phyloP scores from a whole-genome alignment of 192 early-diverging fungal species.

The Nowakowskiella sp. region DNA sequence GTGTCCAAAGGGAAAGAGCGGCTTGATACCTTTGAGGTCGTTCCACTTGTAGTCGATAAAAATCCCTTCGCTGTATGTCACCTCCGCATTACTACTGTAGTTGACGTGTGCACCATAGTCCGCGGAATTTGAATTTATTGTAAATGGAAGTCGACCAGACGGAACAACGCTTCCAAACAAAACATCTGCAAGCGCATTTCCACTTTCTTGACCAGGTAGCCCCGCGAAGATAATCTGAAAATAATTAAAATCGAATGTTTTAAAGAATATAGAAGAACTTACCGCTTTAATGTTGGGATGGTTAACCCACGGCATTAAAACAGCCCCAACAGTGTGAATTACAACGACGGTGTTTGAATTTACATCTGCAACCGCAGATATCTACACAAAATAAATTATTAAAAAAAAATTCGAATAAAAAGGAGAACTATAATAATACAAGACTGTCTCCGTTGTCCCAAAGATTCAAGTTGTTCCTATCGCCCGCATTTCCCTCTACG shows the following conservation, averaged over 20 bases:
- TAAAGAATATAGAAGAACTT: constrained; percentile 33
- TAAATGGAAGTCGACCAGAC: constrained; percentile 13
- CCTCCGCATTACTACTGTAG: neutral
- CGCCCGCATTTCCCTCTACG: constrained; percentile 50
- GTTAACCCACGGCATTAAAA: constrained; percentile 49
- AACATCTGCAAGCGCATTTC: constrained; percentile 11
- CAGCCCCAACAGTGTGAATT: constrained; percentile 47
- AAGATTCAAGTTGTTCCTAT: constrained; percentile 43
- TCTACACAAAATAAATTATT: neutral
- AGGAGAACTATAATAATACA: constrained; percentile 2
- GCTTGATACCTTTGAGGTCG: constrained; percentile 2
- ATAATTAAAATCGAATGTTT: constrained; percentile 38
- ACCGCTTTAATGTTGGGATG: constrained; percentile 54
- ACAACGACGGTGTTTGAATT: constrained; percentile 53
- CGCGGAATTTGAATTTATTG: neutral
- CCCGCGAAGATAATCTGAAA: neutral
- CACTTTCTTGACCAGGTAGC: constrained; percentile 7
- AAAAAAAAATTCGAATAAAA: neutral
- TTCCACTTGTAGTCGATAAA: constrained; percentile 13
- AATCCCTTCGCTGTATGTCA: constrained; percentile 4
- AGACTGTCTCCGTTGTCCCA: constrained; percentile 53
- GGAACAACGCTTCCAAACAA: constrained; percentile 9
- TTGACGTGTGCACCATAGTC: constrained; percentile 2
- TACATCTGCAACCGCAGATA: constrained; percentile 33
- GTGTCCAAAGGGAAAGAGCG: neutral